Base-by-base conservation (phyloP, 768 basidiomycete species). In the Fomitopsis serialis region DNA sequence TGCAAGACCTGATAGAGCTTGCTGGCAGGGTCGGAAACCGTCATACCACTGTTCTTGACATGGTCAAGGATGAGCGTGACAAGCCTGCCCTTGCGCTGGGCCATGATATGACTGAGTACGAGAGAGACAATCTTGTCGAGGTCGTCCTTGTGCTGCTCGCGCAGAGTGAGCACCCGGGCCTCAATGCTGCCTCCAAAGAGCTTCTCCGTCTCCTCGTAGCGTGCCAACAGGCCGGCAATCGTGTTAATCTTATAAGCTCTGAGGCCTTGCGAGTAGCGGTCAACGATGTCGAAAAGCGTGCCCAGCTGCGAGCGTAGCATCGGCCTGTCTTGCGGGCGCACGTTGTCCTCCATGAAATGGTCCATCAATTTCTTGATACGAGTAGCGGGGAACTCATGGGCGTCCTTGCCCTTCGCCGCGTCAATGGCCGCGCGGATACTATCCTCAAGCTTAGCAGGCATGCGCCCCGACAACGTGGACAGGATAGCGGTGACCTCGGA, bases 81-180 rank as follows among this genome's bases (percentile, higher is more conserved):
- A 47, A 98, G 78, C 66, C 91, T 93, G 59, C 85, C 84, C 75
- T 98, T 98, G 72, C 87, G 84, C 58, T 89, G 87, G 8, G 92
- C 93, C 72, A 94, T 96, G 75, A 93, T 92, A 70, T 99, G 97
- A 54, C 95, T 96, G 48, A 98, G 79, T 17, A 98, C 92, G 27
- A 95, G 74, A 44, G 78, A 78, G 44, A 88, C 85, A 32, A 91
- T 97, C 54, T 85, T 84, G 69, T 98, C 94, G 35, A 97, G 82
- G 60, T 93, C 79, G 57, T 94, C 92, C 73, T 95, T 96, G 77
- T 95, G 70, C 61, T 93, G 86, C 48, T 98, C 97, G 51, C 97
- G 82, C 37, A 99, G 81, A 48, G 85, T 80, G 54, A 98, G 77
- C 47, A 98, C 87, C 37, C 94, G 85, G 46, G 92, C 87, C 70